Evolutionary conservation across 768 basidiomycete species (phyloP).

Genomic region (Auriscalpium orientale): DNA sequence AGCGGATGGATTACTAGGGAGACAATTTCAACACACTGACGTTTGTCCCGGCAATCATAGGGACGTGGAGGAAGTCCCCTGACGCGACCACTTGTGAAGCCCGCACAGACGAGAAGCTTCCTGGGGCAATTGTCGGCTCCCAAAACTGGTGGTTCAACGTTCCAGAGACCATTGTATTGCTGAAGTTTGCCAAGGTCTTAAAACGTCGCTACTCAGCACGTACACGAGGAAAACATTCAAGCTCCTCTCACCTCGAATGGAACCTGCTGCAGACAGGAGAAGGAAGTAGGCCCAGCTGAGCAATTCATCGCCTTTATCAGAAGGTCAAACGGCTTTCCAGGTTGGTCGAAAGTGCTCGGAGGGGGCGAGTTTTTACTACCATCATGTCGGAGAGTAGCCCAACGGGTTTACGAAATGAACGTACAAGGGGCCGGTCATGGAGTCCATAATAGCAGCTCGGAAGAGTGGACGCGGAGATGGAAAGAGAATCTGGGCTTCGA

Average conservation of each 20-base stretch:
- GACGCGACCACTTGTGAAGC: slow-evolving; percentile 36
- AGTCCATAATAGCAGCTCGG: slow-evolving; percentile 44
- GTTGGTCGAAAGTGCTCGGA: slow-evolving; percentile 40
- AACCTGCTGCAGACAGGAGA: slow-evolving; percentile 38
- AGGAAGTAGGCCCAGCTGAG: slow-evolving; percentile 27
- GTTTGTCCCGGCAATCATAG: slow-evolving; percentile 45
- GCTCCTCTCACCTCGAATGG: slow-evolving; percentile 32
- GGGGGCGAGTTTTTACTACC: slow-evolving; percentile 44
- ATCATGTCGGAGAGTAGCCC: no score
- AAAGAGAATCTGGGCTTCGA: slow-evolving; percentile 37
- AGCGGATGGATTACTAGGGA: slow-evolving; percentile 42
- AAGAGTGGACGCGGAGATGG: slow-evolving; percentile 29
- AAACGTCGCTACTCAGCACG: not conserved
- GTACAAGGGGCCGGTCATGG: slow-evolving; percentile 43
- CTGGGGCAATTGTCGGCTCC: slow-evolving; percentile 43
- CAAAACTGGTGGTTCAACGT: slow-evolving; percentile 48
- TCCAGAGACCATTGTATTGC: slow-evolving; percentile 35
- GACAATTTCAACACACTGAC: slow-evolving; percentile 21
- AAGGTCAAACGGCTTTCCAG: slow-evolving; percentile 42
- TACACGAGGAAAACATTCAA: not conserved
- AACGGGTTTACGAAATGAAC: slow-evolving; percentile 9
- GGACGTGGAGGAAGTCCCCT: slow-evolving; percentile 42
- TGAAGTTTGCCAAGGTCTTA: slow-evolving; percentile 40
- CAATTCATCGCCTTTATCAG: slow-evolving; percentile 42
- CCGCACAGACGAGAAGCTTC: slow-evolving; percentile 37